Evolutionary conservation across 176 grass and related monocot genomes (phyloP).

Genomic region (Chrysopogon serrulatus): DNA sequence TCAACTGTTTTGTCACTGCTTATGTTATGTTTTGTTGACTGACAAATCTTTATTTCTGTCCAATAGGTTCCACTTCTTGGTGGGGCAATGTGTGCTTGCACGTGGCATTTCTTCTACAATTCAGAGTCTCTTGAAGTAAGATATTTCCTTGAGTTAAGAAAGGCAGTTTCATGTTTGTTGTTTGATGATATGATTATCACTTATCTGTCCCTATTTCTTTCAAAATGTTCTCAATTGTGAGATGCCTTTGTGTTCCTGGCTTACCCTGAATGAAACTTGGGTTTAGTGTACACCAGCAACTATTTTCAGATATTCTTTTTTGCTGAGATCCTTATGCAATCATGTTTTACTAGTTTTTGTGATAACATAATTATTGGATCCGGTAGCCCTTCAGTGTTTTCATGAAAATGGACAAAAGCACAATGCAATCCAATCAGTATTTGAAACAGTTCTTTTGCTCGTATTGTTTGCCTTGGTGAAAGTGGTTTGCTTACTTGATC

Average conservation of each 20-base stretch:
- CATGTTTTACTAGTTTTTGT: not conserved
- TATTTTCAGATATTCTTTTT: not conserved
- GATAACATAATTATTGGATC: not conserved
- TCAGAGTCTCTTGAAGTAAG: conserved; percentile 81
- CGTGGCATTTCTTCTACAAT: conserved; percentile 99
- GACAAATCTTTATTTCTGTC: conserved; percentile 19
- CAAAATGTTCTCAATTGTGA: not conserved
- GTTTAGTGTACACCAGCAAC: not conserved
- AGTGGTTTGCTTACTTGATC: not conserved
- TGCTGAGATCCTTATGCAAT: not conserved
- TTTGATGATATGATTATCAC: not conserved
- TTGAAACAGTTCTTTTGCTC: not conserved
- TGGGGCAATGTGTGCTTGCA: conserved; percentile 93
- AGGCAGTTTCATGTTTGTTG: not conserved
- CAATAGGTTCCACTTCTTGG: conserved; percentile 85
- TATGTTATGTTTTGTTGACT: conserved; percentile 6
- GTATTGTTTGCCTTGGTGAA: not conserved
- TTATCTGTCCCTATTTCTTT: not conserved
- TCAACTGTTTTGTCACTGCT: not conserved
- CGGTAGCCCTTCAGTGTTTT: not conserved
- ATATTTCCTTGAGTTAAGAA: not conserved
- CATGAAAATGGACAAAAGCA: not conserved
- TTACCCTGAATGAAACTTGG: not conserved
- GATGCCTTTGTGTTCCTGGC: not conserved
- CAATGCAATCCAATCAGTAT: not conserved